Conservation (phyloP, 495 filamentous ascomycete genomes). For the Aspergillus cristatus region DNA sequence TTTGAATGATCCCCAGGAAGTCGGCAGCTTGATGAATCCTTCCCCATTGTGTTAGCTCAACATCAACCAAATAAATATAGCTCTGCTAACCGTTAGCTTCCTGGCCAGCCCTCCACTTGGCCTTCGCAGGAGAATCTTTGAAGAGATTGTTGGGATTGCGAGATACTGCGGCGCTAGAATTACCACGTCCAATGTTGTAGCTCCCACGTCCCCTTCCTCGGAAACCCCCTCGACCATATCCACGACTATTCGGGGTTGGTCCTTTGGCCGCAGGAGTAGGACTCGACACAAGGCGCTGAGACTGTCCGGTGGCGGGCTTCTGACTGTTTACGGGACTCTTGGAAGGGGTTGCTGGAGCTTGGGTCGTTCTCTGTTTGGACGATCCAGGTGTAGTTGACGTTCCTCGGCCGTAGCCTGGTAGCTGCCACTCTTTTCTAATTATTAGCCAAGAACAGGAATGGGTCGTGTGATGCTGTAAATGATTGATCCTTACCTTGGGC, state of each 20-base stretch:
- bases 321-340: not conserved
- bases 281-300: no score
- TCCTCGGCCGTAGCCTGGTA: constrained; percentile 10
- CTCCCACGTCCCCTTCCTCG: constrained; percentile 1
- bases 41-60: not conserved
- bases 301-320: no score
- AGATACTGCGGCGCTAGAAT: not conserved
- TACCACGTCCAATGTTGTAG: not conserved
- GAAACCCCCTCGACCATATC: not conserved
- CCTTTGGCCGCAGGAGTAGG: not conserved
- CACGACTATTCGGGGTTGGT: no score
- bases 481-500: constrained; percentile 13
- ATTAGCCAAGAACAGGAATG: not conserved
- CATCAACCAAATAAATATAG: not conserved
- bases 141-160: constrained; percentile 6
- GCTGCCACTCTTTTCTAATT: constrained; percentile 11
- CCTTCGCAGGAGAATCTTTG: constrained; percentile 14
- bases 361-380: not conserved
- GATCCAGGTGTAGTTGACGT: not conserved
- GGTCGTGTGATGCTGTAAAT: not conserved
- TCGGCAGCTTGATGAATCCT: constrained; percentile 10
- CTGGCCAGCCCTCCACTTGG: constrained; percentile 13
- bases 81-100: constrained; percentile 10
- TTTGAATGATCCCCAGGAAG: constrained; percentile 13
- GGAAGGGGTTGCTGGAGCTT: not conserved